Evolutionary conservation across 176 grass and related monocot genomes (phyloP).

Genomic region (Aegilops umbellulata): DNA sequence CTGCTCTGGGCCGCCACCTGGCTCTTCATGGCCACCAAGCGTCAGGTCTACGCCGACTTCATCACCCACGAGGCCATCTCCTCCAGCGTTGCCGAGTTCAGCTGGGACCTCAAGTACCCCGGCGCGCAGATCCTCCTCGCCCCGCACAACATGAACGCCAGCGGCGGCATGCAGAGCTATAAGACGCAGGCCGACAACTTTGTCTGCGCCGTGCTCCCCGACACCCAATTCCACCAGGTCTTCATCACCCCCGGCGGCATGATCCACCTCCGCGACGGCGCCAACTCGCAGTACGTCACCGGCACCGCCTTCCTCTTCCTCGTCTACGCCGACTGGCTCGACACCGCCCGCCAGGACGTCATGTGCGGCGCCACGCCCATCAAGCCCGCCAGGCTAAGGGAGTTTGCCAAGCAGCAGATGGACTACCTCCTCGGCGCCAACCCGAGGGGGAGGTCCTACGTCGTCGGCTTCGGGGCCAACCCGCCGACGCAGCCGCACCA

Average conservation of each 20-base stretch:
- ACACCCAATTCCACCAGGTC: slow-evolving; percentile 74
- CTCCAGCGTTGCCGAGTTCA: slow-evolving; percentile 88
- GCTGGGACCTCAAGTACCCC: slow-evolving; percentile 94
- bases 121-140: slow-evolving; percentile 85
- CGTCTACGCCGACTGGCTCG: slow-evolving; percentile 69
- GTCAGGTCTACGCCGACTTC: slow-evolving; percentile 56
- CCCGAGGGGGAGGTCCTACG: slow-evolving; percentile 69
- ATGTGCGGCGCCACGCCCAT: slow-evolving; percentile 56
- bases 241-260: slow-evolving; percentile 79
- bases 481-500: slow-evolving; percentile 80
- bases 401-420: slow-evolving; percentile 92
- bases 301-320: slow-evolving; percentile 72
- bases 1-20: slow-evolving; percentile 92
- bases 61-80: slow-evolving; percentile 73
- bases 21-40: slow-evolving; percentile 76
- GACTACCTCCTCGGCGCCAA: slow-evolving; percentile 89
- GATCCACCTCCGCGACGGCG: slow-evolving; percentile 93
- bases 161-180: slow-evolving; percentile 58
- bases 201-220: slow-evolving; percentile 77
- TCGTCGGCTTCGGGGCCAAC: slow-evolving; percentile 72
- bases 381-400: slow-evolving; percentile 37
- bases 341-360: slow-evolving; percentile 46
- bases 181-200: slow-evolving; percentile 87
- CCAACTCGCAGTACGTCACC: slow-evolving; percentile 92
- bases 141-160: slow-evolving; percentile 55